phyloP scores from a whole-genome alignment of 116 monocot species.

The Iris pallida region DNA sequence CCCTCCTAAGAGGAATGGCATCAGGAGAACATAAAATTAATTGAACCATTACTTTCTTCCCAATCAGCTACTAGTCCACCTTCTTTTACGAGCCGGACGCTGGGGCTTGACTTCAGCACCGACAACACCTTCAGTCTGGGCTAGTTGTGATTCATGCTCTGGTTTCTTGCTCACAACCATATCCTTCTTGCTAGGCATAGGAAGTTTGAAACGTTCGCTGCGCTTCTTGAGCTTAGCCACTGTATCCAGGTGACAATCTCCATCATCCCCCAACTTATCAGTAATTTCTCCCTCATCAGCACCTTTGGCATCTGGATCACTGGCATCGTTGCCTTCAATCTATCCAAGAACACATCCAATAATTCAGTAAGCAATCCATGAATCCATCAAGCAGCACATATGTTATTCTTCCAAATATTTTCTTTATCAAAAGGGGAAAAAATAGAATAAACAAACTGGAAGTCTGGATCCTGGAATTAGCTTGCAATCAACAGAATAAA shows the following conservation, averaged over 20 bases:
- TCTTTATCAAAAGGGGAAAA: no score
- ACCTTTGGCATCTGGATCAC: conserved; percentile 28
- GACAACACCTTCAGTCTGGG: conserved; percentile 24
- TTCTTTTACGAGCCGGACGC: conserved; percentile 83
- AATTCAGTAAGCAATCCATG: no score
- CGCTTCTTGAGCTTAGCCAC: conserved; percentile 91
- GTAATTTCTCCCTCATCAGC: conserved; percentile 18
- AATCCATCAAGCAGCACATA: no score
- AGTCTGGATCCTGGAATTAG: no score
- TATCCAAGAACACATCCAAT: neutral
- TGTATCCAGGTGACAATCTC: conserved; percentile 72
- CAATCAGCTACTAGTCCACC: conserved; percentile 67
- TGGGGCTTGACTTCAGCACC: conserved; percentile 68
- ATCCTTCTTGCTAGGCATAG: conserved; percentile 89
- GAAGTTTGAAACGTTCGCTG: conserved; percentile 92
- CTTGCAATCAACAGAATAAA: no score
- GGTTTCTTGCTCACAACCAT: conserved; percentile 30
- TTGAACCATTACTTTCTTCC: neutral
- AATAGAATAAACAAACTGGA: no score
- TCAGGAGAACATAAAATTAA: neutral
- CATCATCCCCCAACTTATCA: conserved; percentile 40
- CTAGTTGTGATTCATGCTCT: conserved; percentile 38
- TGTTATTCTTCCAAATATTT: no score
- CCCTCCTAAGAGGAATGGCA: neutral
- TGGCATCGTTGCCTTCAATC: conserved; percentile 21